Percentiles rank a stretch among this genome's conserved stretches.
phyloP scores from a whole-genome alignment of 2,329 filamentous ascomycete genomes.

The Davidsoniella virescens region DNA sequence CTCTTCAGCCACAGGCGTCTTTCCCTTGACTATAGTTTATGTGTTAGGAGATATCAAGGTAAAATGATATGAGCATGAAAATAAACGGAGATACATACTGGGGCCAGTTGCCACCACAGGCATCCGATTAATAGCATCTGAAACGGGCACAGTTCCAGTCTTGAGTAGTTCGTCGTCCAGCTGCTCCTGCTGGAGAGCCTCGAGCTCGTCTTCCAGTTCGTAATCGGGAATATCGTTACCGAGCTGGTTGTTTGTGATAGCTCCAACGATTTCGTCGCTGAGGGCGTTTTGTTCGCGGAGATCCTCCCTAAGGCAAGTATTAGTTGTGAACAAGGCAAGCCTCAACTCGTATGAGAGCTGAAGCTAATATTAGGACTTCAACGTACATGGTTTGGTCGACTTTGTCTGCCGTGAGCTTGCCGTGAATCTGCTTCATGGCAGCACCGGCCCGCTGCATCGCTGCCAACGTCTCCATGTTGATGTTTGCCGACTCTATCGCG shows the following conservation, averaged over 20 bases:
- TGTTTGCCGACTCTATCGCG: constrained; percentile 93
- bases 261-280: constrained; percentile 80
- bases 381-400: constrained; percentile 89
- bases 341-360: neutral
- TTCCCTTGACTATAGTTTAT: constrained; percentile 30
- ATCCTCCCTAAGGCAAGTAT: constrained; percentile 48
- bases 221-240: constrained; percentile 64
- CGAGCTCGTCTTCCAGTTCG: constrained; percentile 74
- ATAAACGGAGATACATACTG: constrained; percentile 37
- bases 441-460: constrained; percentile 84
- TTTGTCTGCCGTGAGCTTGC: constrained; percentile 78
- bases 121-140: constrained; percentile 60
- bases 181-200: constrained; percentile 75
- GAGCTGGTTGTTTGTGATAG: constrained; percentile 56
- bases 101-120: constrained; percentile 60
- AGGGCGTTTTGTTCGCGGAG: constrained; percentile 83
- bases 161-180: constrained; percentile 89
- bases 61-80: neutral
- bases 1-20: constrained; percentile 34
- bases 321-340: neutral
- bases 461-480: constrained; percentile 89
- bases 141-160: constrained; percentile 69
- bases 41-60: neutral
- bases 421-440: constrained; percentile 89
- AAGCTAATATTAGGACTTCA: neutral